These are phyloP conservation scores for Epichloe gansuensis DNA, from an alignment of 2,329 filamentous ascomycete genomes.

Conservation along the genomic window DNA sequence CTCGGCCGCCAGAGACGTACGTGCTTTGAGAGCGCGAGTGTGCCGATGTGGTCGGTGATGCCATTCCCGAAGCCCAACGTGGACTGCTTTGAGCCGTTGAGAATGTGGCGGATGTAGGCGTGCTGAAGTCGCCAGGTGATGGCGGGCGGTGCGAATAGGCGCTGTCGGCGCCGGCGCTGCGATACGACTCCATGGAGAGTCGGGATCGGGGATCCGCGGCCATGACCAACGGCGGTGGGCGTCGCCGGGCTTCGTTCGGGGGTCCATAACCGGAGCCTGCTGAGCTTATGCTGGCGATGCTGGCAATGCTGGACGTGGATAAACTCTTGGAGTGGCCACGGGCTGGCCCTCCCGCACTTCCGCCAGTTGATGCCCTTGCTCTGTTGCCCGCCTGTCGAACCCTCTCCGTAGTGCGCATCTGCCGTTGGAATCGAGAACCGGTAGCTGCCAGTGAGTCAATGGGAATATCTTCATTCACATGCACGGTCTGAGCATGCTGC, in stretches of 20 bases:
- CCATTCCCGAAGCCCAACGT: conserved; percentile 52
- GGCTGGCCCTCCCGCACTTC: conserved; percentile 57
- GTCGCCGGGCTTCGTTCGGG: conserved; percentile 54
- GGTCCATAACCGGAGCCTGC: conserved; percentile 50
- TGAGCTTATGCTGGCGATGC: conserved; percentile 59
- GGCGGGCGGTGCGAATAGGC: conserved; percentile 51
- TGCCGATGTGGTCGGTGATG: conserved; percentile 60
- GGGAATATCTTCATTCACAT: conserved; percentile 94
- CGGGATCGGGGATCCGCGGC: conserved; percentile 56
- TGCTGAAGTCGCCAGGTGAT: conserved; percentile 64
- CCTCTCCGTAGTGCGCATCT: conserved; percentile 69
- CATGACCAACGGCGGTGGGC: conserved; percentile 75
- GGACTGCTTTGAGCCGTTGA: conserved; percentile 67
- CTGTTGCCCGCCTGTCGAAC: conserved; percentile 61
- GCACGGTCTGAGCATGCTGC: conserved; percentile 94
- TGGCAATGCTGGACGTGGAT: conserved; percentile 77
- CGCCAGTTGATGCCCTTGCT: conserved; percentile 63
- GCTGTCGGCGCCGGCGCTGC: conserved; percentile 48
- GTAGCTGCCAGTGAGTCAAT: conserved; percentile 85
- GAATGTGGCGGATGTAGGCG: conserved; percentile 73
- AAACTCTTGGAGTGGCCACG: conserved; percentile 76
- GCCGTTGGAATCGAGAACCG: conserved; percentile 80
- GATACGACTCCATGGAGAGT: conserved; percentile 55
- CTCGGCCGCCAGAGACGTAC: conserved; percentile 50
- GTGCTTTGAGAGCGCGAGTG: conserved; percentile 60